Conservation (phyloP, 2,329 filamentous ascomycete genomes). For the Nothomitra cinnamomea region DNA sequence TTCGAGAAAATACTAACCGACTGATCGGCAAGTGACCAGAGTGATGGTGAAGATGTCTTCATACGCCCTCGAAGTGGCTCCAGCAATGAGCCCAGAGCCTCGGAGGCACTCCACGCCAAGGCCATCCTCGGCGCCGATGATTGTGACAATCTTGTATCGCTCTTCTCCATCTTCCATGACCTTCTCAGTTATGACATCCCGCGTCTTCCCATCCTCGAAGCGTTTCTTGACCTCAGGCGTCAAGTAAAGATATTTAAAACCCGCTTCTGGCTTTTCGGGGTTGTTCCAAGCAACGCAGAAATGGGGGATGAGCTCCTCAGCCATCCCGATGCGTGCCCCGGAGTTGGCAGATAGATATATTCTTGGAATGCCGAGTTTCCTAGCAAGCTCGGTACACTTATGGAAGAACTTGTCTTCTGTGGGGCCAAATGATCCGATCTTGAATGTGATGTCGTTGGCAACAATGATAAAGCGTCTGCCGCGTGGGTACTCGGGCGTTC, state of each 20-base stretch:
- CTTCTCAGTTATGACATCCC: slow-evolving; percentile 75
- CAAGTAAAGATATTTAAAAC: slow-evolving; percentile 95
- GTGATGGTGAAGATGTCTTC: slow-evolving; percentile 99
- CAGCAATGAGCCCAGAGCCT: slow-evolving; percentile 93
- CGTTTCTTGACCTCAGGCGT: slow-evolving; percentile 71
- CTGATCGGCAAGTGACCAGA: slow-evolving; percentile 90
- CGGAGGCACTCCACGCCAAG: slow-evolving; percentile 94
- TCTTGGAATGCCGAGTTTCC: slow-evolving; percentile 84
- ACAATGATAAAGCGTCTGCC: slow-evolving; percentile 90
- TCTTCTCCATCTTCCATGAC: slow-evolving; percentile 75
- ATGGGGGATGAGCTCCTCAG: slow-evolving; percentile 89
- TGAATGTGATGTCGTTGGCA: slow-evolving; percentile 98
- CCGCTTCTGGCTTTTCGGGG: slow-evolving; percentile 56
- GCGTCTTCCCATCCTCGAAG: slow-evolving; percentile 61
- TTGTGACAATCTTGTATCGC: slow-evolving; percentile 83
- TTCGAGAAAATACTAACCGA: slow-evolving; percentile 39
- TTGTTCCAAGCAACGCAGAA: slow-evolving; percentile 98
- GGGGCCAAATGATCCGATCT: slow-evolving; percentile 94
- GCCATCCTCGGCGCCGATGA: slow-evolving; percentile 85
- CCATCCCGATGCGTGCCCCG: slow-evolving; percentile 89
- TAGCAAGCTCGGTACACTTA: slow-evolving; percentile 93
- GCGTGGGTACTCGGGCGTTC: slow-evolving; percentile 85
- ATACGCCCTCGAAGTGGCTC: slow-evolving; percentile 91
- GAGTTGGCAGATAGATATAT: slow-evolving; percentile 99
- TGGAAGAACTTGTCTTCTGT: slow-evolving; percentile 97